Conservation (phyloP, 2,329 filamentous ascomycete genomes). For the Rhynchosporium graminicola region DNA sequence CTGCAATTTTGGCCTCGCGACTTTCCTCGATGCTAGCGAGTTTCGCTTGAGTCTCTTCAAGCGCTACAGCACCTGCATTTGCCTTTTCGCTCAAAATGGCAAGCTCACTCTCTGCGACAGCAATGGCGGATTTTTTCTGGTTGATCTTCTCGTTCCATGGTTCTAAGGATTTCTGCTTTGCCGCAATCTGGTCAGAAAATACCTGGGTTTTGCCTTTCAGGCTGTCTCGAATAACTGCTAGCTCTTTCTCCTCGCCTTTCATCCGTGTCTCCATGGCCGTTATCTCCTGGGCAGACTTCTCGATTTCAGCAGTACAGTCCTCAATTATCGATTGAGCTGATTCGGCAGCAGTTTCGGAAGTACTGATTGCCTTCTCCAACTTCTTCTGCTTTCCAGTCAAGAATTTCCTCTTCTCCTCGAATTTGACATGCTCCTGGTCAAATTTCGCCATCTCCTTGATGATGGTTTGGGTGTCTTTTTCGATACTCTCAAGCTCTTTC, state of each 20-base stretch:
- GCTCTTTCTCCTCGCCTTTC: conserved; percentile 76
- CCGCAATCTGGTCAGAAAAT: conserved; percentile 88
- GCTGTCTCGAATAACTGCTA: conserved; percentile 78
- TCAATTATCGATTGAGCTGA: conserved; percentile 79
- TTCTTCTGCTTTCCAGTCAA: conserved; percentile 89
- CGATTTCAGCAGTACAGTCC: conserved; percentile 76
- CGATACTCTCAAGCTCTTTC: conserved; percentile 79
- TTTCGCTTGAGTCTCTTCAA: conserved; percentile 82
- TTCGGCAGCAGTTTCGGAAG: conserved; percentile 70
- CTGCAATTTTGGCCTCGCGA: conserved; percentile 68
- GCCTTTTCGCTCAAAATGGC: conserved; percentile 88
- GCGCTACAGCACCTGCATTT: conserved; percentile 79
- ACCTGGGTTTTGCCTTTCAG: conserved; percentile 95
- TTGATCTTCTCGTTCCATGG: conserved; percentile 98
- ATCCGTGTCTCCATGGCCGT: conserved; percentile 74
- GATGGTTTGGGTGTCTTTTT: conserved; percentile 77
- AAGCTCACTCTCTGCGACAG: conserved; percentile 91
- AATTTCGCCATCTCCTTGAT: conserved; percentile 88
- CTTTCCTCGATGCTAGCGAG: conserved; percentile 71
- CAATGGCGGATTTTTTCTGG: conserved; percentile 90
- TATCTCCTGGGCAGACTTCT: conserved; percentile 74
- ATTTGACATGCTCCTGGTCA: conserved; percentile 95
- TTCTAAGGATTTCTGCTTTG: conserved; percentile 90
- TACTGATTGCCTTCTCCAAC: conserved; percentile 81
- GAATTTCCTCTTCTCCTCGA: conserved; percentile 97